Evolutionary conservation across 495 filamentous ascomycete species (phyloP), one percentile per base, ranked within the genome.

Genomic region (Penicillium subrubescens): DNA sequence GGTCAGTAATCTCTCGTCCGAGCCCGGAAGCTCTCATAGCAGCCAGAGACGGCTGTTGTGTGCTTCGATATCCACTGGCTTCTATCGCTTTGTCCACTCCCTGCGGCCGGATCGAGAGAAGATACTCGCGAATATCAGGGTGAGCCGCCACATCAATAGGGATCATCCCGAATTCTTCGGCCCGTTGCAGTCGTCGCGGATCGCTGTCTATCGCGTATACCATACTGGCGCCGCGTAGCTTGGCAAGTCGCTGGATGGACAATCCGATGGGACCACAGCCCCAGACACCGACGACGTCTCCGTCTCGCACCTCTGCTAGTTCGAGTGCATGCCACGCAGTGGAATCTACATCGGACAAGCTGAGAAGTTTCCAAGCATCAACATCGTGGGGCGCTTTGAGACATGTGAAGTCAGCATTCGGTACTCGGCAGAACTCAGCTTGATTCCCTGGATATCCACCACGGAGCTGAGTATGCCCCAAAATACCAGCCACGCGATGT

Each of bases 371-470:
- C 41, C 71, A 63, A 3, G 71, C 53, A 0, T 89, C 87, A 2
- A 94, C 83, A 57, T 82, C 79, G 29, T 87, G 83, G 1, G 79
- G 75, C 21, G 74, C 63, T 54, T 67, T 54, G 17, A 81, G 61
- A 12, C 73, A 69, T 11, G 65, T 75, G 10, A 75, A 25, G 58
- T 80, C 80, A 0, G 80, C 79, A 60, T 72, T 73, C 4, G 76
- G 79, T 2, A 82, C 76, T 7, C 75, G 71, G 31, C 72, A 69
- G 62, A 76, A 82, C 60, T 79, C 77, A 19, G 79, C 81, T 58
- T 74, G 73, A 21, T 70, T 88, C 33, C 91, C 90, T 12, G 91
- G 87, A 68, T 90, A 94, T 2, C 91, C 91, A 7, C 90, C 89
- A 1, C 86, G 88, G 35, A 37, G 35, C 4, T 37, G 35, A 37